A percentile compares a stretch with the other conserved stretches of the same genome.
These are phyloP conservation scores for Sodiomyces alkalinus DNA, from an alignment of 2,329 filamentous ascomycete species.

Conservation along the genomic window DNA sequence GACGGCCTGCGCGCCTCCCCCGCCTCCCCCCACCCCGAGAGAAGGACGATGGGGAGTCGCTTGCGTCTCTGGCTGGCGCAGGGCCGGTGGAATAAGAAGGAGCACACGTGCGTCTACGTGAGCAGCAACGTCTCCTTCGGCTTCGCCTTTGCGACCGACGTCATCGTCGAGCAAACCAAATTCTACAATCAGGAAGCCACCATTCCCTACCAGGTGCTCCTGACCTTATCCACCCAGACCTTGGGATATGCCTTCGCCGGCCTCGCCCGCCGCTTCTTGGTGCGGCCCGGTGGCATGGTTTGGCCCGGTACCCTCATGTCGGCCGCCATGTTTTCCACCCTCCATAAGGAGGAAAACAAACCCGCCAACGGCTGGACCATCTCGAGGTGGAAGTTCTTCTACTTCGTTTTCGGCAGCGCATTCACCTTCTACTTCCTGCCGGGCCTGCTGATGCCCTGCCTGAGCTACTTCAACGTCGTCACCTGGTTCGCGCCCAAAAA, in stretches of 20 bases:
- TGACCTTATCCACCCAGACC: conserved; percentile 76
- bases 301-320: conserved; percentile 85
- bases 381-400: conserved; percentile 73
- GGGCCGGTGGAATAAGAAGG: conserved; percentile 75
- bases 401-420: conserved; percentile 52
- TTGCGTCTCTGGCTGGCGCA: conserved; percentile 63
- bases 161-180: conserved; percentile 78
- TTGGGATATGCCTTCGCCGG: conserved; percentile 79
- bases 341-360: conserved; percentile 75
- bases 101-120: conserved; percentile 79
- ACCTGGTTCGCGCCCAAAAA: conserved; percentile 82
- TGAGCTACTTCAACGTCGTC: conserved; percentile 79
- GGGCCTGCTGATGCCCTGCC: conserved; percentile 64
- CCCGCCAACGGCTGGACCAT: conserved; percentile 71
- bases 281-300: conserved; percentile 78
- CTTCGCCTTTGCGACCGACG: conserved; percentile 78
- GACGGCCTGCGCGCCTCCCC: conserved; percentile 16
- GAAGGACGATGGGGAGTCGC: conserved; percentile 18
- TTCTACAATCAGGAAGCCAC: conserved; percentile 75
- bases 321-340: conserved; percentile 74
- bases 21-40: conserved; percentile 7
- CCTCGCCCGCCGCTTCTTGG: conserved; percentile 64
- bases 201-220: conserved; percentile 63
- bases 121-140: conserved; percentile 83
- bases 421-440: conserved; percentile 79